These are phyloP conservation scores for Carex parvula DNA, from an alignment of 176 grass and related monocot species.

Conservation along the genomic window DNA sequence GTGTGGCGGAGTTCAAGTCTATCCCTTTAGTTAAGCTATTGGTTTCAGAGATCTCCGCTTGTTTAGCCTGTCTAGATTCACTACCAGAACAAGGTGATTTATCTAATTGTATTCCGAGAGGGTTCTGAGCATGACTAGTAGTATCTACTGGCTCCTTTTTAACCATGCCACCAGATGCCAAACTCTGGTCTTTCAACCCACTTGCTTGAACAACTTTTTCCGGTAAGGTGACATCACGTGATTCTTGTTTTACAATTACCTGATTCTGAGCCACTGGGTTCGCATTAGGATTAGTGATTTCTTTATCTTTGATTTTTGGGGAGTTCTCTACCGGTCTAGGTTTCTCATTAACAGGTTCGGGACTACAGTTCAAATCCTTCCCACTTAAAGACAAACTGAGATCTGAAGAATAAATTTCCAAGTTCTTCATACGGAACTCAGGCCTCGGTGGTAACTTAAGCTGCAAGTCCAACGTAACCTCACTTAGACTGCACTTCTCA, in stretches of 20 bases:
- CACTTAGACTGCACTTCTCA: constrained; percentile 12
- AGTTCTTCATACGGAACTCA: constrained; percentile 32
- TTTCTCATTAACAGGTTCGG: constrained; percentile 16
- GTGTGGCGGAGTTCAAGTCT: constrained; percentile 21
- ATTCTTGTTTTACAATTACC: constrained; percentile 33
- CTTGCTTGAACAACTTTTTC: constrained; percentile 5
- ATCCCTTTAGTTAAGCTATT: constrained; percentile 17
- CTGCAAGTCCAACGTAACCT: constrained; percentile 37
- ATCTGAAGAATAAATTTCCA: constrained; percentile 26
- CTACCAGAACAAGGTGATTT: background rate
- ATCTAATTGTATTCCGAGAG: constrained; percentile 7
- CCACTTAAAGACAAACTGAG: constrained; percentile 43
- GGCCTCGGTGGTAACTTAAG: constrained; percentile 36
- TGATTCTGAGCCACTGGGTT: background rate
- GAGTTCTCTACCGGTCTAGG: background rate
- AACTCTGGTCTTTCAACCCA: background rate
- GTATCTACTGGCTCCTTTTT: constrained; percentile 31
- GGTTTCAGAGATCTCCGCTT: background rate
- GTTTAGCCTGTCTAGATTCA: background rate
- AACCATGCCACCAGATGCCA: constrained; percentile 14
- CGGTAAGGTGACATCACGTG: constrained; percentile 7
- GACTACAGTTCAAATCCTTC: constrained; percentile 21
- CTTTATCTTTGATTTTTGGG: background rate
- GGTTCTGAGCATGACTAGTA: background rate
- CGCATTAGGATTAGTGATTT: background rate